Evolutionary conservation across 768 basidiomycete species (phyloP).

Genomic region (Rhodotorula paludigena): DNA sequence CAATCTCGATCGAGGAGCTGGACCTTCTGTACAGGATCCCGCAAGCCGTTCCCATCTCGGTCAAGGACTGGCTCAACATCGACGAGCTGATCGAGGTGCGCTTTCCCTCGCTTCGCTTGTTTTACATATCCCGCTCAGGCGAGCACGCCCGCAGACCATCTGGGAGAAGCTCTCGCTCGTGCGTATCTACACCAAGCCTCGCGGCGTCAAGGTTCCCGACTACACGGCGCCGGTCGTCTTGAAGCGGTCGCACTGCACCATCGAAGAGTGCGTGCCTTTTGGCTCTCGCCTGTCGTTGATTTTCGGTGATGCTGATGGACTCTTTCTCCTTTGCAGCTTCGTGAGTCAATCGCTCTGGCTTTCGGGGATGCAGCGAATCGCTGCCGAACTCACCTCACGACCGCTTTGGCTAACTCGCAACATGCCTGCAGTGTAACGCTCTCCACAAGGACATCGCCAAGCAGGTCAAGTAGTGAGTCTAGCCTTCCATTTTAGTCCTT

Average conservation of each 20-base stretch:
- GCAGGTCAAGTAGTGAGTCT: slow-evolving; percentile 86
- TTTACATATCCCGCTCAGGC: not conserved
- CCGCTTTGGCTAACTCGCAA: not conserved
- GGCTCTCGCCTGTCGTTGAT: too few species aligned
- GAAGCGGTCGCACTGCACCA: slow-evolving; percentile 49
- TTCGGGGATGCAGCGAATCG: too few species aligned
- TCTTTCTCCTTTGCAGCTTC: too few species aligned
- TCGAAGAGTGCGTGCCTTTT: too few species aligned
- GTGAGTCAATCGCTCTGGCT: not conserved
- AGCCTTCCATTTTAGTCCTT: not conserved
- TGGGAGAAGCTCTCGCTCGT: slow-evolving; percentile 89
- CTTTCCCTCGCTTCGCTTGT: not conserved
- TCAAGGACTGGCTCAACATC: slow-evolving; percentile 89
- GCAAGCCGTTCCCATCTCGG: slow-evolving; percentile 88
- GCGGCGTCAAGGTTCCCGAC: slow-evolving; percentile 74
- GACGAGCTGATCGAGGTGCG: slow-evolving; percentile 58
- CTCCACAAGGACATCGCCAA: slow-evolving; percentile 86
- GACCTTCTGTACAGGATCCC: slow-evolving; percentile 83
- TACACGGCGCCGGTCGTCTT: slow-evolving; percentile 87
- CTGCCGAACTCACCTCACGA: too few species aligned
- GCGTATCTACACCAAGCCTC: slow-evolving; percentile 90
- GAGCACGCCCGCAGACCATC: slow-evolving; percentile 57
- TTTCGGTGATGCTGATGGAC: too few species aligned
- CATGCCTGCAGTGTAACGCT: not conserved
- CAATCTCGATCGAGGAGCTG: slow-evolving; percentile 95